These are phyloP conservation scores for Sugiyamaella lignohabitans DNA, from an alignment of 805 yeast species.

Conservation along the genomic window DNA sequence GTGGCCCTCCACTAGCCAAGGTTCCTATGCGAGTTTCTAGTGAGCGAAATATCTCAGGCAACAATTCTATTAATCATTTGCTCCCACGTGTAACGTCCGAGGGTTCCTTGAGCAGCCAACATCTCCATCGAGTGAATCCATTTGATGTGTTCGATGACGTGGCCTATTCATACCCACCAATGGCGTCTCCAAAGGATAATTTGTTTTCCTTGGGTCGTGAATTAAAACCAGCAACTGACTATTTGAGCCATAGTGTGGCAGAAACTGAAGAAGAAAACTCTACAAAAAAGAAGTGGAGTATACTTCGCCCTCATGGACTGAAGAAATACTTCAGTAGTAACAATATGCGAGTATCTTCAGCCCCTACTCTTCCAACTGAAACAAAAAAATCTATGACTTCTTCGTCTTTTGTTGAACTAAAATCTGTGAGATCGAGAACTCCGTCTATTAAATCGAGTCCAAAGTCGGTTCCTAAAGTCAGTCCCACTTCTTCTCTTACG, in stretches of 20 bases:
- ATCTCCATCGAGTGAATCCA: slow-evolving; percentile 26
- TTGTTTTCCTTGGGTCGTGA: slow-evolving; percentile 1
- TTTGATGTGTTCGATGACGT: slow-evolving; percentile 34
- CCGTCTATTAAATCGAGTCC: background rate
- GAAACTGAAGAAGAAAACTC: background rate
- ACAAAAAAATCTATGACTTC: background rate
- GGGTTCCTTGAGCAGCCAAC: slow-evolving; percentile 10
- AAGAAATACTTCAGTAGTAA: slow-evolving; percentile 1
- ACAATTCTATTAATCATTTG: background rate
- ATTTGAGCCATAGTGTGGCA: background rate
- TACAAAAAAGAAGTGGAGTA: slow-evolving; percentile 10
- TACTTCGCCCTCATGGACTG: slow-evolving; percentile 1
- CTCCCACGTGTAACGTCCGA: background rate
- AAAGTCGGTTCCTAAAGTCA: background rate
- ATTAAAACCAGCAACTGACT: background rate
- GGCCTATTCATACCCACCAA: slow-evolving; percentile 29
- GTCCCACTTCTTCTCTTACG: slow-evolving; percentile 10
- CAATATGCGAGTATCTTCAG: background rate
- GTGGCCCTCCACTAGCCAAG: slow-evolving; percentile 1
- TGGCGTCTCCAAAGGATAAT: slow-evolving; percentile 16
- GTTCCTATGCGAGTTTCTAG: no score
- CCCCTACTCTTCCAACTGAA: background rate
- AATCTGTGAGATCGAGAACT: background rate
- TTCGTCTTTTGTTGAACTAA: background rate
- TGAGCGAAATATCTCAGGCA: background rate